Conservation (phyloP, 2,329 filamentous ascomycete genomes). For the Orbilia ellipsospora region DNA sequence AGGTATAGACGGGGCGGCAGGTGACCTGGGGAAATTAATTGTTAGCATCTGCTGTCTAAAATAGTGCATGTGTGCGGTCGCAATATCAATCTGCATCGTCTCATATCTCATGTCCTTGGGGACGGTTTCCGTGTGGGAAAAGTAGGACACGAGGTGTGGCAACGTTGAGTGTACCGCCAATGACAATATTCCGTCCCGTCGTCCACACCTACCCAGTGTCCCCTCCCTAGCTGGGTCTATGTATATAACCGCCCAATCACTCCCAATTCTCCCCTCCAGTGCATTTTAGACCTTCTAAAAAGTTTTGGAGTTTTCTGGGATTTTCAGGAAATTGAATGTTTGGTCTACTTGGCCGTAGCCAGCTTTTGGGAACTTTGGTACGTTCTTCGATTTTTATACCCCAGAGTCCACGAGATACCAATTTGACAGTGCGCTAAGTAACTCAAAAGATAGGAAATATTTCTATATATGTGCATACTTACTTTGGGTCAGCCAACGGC, state of each 20-base stretch:
- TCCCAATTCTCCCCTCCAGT: background rate
- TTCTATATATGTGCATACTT: slow-evolving; percentile 8
- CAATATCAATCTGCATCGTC: too few relatives aligned
- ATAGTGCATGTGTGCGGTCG: background rate
- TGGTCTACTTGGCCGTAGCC: too few relatives aligned
- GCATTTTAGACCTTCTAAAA: too few relatives aligned
- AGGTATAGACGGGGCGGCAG: background rate
- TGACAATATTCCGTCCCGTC: background rate
- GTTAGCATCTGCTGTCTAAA: background rate
- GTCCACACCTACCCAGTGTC: background rate
- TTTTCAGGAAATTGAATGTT: too few relatives aligned
- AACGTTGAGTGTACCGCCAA: background rate
- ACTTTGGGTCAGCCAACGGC: slow-evolving; percentile 16
- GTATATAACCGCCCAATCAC: background rate
- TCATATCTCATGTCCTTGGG: background rate
- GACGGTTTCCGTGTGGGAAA: background rate
- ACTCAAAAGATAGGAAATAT: background rate
- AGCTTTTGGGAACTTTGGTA: too few relatives aligned
- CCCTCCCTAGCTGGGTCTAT: background rate
- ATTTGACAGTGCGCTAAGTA: background rate
- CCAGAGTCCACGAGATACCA: too few relatives aligned
- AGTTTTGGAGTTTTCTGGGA: too few relatives aligned
- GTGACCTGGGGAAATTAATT: background rate
- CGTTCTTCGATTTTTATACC: too few relatives aligned
- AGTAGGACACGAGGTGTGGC: too few relatives aligned